Evolutionary conservation across 306 rosid species (phyloP).

Genomic region (Cajanus cajan): DNA sequence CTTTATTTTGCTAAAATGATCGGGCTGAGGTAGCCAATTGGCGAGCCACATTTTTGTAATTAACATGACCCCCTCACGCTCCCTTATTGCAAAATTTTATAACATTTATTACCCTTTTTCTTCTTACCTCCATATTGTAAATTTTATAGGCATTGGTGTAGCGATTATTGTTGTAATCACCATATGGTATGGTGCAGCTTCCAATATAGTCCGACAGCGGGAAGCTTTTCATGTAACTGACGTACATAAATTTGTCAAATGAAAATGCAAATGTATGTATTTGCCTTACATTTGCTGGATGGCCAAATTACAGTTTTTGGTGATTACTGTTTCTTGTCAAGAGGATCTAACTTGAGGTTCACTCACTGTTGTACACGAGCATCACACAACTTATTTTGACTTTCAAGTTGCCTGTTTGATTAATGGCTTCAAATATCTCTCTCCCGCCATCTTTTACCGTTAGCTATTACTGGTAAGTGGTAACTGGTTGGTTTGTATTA

Average conservation of each 20-base stretch:
- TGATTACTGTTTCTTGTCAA: neutral
- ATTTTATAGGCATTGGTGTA: conserved; percentile 21
- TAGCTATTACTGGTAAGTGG: too few relatives aligned
- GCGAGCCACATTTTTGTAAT: conserved; percentile 40
- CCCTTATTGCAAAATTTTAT: neutral
- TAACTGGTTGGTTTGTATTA: neutral
- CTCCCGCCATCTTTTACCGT: too few relatives aligned
- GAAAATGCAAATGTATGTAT: conserved; percentile 27
- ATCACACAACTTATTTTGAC: neutral
- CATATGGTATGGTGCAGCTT: conserved; percentile 25
- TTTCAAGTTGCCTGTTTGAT: neutral
- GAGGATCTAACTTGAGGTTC: neutral
- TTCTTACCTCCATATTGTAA: conserved; percentile 12
- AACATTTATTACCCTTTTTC: neutral
- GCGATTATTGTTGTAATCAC: conserved; percentile 28
- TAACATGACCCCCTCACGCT: neutral
- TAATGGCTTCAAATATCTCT: too few relatives aligned
- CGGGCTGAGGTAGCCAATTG: conserved; percentile 12
- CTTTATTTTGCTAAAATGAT: conserved; percentile 9
- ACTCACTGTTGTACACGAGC: neutral
- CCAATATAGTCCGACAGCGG: conserved; percentile 11
- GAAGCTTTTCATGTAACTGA: conserved; percentile 29
- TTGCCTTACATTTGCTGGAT: conserved; percentile 14
- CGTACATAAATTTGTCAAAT: conserved; percentile 26
- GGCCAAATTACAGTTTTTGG: neutral